Base-by-base conservation (phyloP, 345 rosid species). In the Hevea brasiliensis region DNA sequence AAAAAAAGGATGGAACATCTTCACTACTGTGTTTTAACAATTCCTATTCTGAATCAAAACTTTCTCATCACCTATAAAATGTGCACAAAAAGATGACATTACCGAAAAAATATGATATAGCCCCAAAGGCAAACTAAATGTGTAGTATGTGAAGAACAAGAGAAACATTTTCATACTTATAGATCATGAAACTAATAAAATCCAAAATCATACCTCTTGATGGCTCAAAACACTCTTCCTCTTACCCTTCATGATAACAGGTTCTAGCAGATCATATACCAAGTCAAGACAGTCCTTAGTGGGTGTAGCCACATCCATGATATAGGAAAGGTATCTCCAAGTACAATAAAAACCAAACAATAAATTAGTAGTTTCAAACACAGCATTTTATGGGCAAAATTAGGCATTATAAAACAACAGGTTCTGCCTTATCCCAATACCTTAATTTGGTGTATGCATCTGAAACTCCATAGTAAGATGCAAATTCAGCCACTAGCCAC, bases 241-340 rank as follows among this genome's bases (percentile, higher is more conserved):
- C 51, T 66, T 66, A 35, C 76, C 80, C 61, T 77, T 77, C 76
- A 66, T 71, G 21, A 77, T 20, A 8, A 77, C 80, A 21, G 80
- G 80, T 20, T 57, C 54, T 21, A 77, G 27, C 20, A 77, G 41
- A 37, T 77, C 76, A 77, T 66, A 26, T 15, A 77, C 68, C 56
- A 77, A 66, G 48, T 72, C 80, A 37, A 77, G 80, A 60, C 80
- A 77, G 55, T 77, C 80, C 66, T 65, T 65, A 24, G 80, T 77
- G 23, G 80, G 80, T 15, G 80, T 77, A 11, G 76, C 80, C 59
- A 77, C 80, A 77, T 77, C 80, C 80, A 77, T 77, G 55, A 77
- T 55, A 59, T 77, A 77, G 41, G 76, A 71, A 53, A 77, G 80
- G 24, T 77, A 77, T 60, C 80, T 77, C 68, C 56, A 58, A 29